Evolutionary conservation across 768 basidiomycete genomes (phyloP).

Genomic region (Daedalea quercina): DNA sequence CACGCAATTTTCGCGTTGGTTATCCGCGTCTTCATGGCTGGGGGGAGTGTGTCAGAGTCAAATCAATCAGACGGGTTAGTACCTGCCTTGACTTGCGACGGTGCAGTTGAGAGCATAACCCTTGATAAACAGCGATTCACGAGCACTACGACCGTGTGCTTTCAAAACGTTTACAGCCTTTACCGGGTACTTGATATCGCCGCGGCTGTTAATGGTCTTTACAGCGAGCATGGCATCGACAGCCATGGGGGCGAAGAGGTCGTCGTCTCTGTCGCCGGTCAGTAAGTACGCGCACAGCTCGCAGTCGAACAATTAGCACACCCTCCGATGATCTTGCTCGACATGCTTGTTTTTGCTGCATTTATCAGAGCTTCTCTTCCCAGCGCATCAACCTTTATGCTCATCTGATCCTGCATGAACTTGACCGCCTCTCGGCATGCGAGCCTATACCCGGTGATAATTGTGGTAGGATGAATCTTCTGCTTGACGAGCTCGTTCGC

Average conservation of each 20-base stretch:
- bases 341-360: conserved; percentile 97
- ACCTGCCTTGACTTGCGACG: conserved; percentile 92
- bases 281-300: not conserved
- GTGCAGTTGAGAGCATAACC: conserved; percentile 99
- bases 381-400: conserved; percentile 88
- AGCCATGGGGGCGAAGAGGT: conserved; percentile 96
- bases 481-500: conserved; percentile 98
- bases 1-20: conserved; percentile 95
- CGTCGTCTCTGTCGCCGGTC: conserved; percentile 76
- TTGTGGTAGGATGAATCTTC: conserved; percentile 98
- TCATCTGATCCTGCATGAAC: conserved; percentile 96
- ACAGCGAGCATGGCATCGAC: conserved; percentile 99
- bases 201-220: conserved; percentile 86
- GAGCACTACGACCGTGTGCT: conserved; percentile 92
- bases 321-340: conserved; percentile 97
- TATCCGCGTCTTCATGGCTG: conserved; percentile 97
- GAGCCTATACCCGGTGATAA: conserved; percentile 96
- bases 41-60: not conserved
- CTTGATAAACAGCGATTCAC: conserved; percentile 90
- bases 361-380: conserved; percentile 91
- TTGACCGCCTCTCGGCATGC: conserved; percentile 97
- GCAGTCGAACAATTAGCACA: conserved; percentile 34
- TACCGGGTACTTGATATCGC: conserved; percentile 97
- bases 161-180: conserved; percentile 99
- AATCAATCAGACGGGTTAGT: no score